Evolutionary conservation across 164 flowering plant species (phyloP), one percentile per base, ranked within the genome.

Genomic region (Echeveria elegans): DNA sequence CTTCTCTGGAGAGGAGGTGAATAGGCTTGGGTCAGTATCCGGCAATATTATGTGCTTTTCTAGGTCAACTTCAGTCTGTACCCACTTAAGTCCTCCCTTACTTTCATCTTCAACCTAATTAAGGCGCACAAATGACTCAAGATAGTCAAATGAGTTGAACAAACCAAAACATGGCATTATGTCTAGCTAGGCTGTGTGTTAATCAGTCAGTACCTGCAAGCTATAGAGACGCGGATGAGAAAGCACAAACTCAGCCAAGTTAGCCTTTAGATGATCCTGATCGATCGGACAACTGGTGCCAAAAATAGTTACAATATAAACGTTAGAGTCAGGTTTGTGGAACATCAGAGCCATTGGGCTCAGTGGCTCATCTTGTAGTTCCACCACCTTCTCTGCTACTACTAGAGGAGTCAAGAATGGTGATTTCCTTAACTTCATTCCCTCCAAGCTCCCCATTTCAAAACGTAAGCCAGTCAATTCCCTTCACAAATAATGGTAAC

Each of bases 41-140:
- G 84, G 91, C 5, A 77, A 62, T 1, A 77, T 74, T 0, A 84
- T 26, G 59, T 86, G 91, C 47, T 82, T 60, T 2, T 81, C 80
- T 65, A 86, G 9, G 34, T 80, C 71, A 45, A 84, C 83, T 34
- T 76, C 61, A 6, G 84, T 75, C 52, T 63, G 81, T 10, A 77
- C 75, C 88, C 87, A 86, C 47, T 63, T 77, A n/a, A n/a, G n/a
- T 72, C 75, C 73, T 6, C 68, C 71, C 4, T 71, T 67, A 43
- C 74, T 66, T 15, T 60, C 75, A 50, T 74, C 82, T 34, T 62
- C 56, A 3, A 81, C 83, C 85, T 85, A 19, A n/a, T 4, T n/a
- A n/a, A 47, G 21, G 19, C 52, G 19, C 52, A 26, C 16, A 59
- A 1, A 26, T 3, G 30, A n/a, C 36, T 60, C 11, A 7, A 11